Evolutionary conservation across 2,329 filamentous ascomycete genomes (phyloP), one percentile per base, ranked within the genome.

Genomic region (Lachnellula occidentalis): DNA sequence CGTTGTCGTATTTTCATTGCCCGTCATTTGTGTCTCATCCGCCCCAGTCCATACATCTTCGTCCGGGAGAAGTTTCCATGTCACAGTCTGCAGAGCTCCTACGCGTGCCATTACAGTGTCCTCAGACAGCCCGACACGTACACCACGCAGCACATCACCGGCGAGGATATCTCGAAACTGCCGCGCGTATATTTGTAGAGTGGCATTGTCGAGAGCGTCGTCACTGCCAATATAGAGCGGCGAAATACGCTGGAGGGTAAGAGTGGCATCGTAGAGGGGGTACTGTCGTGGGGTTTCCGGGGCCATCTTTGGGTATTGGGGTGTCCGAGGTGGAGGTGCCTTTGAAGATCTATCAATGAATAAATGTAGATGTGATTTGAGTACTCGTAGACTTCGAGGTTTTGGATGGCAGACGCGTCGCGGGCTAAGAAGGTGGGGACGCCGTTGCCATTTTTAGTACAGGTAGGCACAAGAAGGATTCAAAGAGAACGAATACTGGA

Each of bases 201-300:
- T 57, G 4, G 57, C 54, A n/a, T 68, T 66, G 51, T 66, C 52
- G 43, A 76, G 66, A 5, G 72, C 66, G 1, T 64, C 27, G 2
- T 58, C 41, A 19, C 60, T 58, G 56, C 71, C 70, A 48, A 71
- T 70, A 62, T 75, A 72, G 15, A 77, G 69, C 4, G 75, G 74
- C n/a, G 75, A 76, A 12, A 74, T 52, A 55, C 75, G 73, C 56
- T 74, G 73, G 54, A 75, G 64, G 22, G 63, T 69, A 63, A 73
- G 76, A 8, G 72, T 76, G 19, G 71, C 70, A 59, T 72, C 70
- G 66, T 76, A 77, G 50, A 78, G 70, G 14, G 74, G 75, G 59
- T 77, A 69, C 22, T 46, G 53, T 11, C 53, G 50, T 41, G 24
- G 14, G n/a, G 21, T 36, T 50, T 55, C 48, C 5, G 57, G 50